Percentiles rank a stretch among this genome's conserved stretches.
Evolutionary conservation across 495 filamentous ascomycete species (phyloP).

Genomic region (Viridothelium virens): DNA sequence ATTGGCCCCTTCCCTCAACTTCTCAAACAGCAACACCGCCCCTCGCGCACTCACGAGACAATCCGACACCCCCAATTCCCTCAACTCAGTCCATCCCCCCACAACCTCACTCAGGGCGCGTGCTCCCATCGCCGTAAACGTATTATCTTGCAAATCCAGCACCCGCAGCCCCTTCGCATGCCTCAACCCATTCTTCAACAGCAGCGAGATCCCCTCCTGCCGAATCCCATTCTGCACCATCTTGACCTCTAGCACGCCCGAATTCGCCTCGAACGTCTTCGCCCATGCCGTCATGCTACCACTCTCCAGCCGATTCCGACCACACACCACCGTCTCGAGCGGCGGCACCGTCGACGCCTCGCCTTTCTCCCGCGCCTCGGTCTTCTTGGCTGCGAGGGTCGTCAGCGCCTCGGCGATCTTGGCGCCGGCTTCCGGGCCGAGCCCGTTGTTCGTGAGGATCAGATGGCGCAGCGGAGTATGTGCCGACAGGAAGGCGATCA

Average conservation of each 20-base stretch:
- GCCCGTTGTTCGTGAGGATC: conserved; percentile 96
- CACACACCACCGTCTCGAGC: conserved; percentile 90
- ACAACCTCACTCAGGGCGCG: conserved; percentile 68
- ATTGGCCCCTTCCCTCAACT: conserved; percentile 68
- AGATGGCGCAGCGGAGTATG: conserved; percentile 85
- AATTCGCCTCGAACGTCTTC: conserved; percentile 70
- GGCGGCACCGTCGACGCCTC: conserved; percentile 60
- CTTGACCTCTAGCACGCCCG: conserved; percentile 69
- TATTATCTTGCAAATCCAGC: conserved; percentile 94
- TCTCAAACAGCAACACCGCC: conserved; percentile 60
- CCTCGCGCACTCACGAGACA: conserved; percentile 77
- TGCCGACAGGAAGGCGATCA: conserved; percentile 65
- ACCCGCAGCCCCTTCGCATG: conserved; percentile 57
- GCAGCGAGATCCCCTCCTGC: conserved; percentile 74
- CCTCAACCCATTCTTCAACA: conserved; percentile 69
- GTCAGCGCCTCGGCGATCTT: conserved; percentile 71
- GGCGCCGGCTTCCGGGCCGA: conserved; percentile 81
- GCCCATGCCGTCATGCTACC: conserved; percentile 95
- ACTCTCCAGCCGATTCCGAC: conserved; percentile 89
- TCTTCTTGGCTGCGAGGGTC: conserved; percentile 73
- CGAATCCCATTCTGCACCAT: conserved; percentile 99
- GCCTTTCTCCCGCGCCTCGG: conserved; percentile 56
- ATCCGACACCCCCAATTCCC: conserved; percentile 83
- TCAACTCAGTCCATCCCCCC: conserved; percentile 62
- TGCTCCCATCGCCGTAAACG: conserved; percentile 77